These are phyloP conservation scores for Ogataea glucozyma DNA, from an alignment of 805 yeast species.

Conservation along the genomic window DNA sequence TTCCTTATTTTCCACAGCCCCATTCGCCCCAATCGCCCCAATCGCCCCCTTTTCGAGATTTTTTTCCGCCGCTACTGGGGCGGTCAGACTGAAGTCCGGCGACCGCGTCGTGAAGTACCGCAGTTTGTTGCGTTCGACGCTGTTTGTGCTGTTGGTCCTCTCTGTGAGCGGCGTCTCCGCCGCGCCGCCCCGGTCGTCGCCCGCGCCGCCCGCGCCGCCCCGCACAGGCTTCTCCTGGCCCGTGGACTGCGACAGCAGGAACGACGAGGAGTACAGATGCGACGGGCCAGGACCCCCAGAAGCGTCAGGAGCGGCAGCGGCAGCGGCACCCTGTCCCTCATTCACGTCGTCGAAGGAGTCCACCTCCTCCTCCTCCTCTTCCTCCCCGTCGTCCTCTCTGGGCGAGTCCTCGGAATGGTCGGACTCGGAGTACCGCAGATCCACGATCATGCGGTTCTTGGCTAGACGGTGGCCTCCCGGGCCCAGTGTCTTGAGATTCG, in stretches of 20 bases:
- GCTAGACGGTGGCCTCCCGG: conserved; percentile 24
- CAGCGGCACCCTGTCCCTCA: too few species aligned
- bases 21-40: too few species aligned
- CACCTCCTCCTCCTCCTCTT: conserved; percentile 40
- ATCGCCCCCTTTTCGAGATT: too few species aligned
- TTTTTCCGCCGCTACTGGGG: too few species aligned
- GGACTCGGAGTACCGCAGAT: conserved; percentile 27
- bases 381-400: conserved; percentile 21
- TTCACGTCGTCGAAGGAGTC: conserved; percentile 43
- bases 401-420: conserved; percentile 25
- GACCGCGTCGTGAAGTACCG: conserved; percentile 3
- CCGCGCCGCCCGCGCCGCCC: too few species aligned
- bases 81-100: conserved; percentile 4
- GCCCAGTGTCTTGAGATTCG: conserved; percentile 29
- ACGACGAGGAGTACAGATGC: conserved; percentile 18
- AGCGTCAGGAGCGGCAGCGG: neutral
- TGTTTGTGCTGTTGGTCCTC: too few species aligned
- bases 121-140: conserved; percentile 1
- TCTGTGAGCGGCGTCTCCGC: too few species aligned
- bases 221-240: conserved; percentile 45
- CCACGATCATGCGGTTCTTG: conserved; percentile 26
- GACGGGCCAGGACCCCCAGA: conserved; percentile 1
- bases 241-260: conserved; percentile 50
- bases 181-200: too few species aligned
- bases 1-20: neutral